These are phyloP conservation scores for Penicillium atrosanguineum DNA, from an alignment of 495 filamentous ascomycete genomes.

Conservation along the genomic window DNA sequence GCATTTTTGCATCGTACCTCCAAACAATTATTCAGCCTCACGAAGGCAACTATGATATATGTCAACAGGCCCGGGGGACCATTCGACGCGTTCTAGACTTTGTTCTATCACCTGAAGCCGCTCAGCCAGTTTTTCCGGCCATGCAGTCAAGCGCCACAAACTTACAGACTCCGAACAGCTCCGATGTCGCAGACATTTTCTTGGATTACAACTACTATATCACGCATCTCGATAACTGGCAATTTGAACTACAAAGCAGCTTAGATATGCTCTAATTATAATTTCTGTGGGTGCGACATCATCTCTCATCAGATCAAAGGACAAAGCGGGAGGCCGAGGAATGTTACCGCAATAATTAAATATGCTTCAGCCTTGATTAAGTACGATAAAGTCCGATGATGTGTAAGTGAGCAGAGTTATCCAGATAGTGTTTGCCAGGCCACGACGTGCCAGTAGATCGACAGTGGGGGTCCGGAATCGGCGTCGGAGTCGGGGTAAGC, in stretches of 20 bases:
- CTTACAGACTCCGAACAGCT: background rate
- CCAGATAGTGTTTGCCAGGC: too few species aligned
- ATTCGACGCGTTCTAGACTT: slow-evolving; percentile 28
- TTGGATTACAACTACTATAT: slow-evolving; percentile 9
- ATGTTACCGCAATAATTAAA: too few species aligned
- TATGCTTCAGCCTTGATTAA: too few species aligned
- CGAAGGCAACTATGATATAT: slow-evolving; percentile 23
- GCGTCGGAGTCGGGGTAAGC: too few species aligned
- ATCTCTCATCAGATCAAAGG: too few species aligned
- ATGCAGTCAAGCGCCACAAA: background rate
- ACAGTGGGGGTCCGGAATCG: too few species aligned
- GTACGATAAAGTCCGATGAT: too few species aligned
- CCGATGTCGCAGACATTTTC: background rate
- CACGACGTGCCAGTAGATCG: too few species aligned
- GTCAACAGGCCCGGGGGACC: slow-evolving; percentile 15
- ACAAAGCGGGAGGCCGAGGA: too few species aligned
- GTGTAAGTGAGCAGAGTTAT: too few species aligned
- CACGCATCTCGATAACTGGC: slow-evolving; percentile 8
- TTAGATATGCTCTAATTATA: slow-evolving; percentile 1
- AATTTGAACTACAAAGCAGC: slow-evolving; percentile 4
- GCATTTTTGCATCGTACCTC: slow-evolving; percentile 42
- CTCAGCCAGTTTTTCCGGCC: too few species aligned
- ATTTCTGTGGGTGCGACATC: too few species aligned
- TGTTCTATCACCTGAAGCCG: slow-evolving; percentile 16
- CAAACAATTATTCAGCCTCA: slow-evolving; percentile 16